phyloP scores from a whole-genome alignment of 768 basidiomycete species.

The Trametes gibbosa region DNA sequence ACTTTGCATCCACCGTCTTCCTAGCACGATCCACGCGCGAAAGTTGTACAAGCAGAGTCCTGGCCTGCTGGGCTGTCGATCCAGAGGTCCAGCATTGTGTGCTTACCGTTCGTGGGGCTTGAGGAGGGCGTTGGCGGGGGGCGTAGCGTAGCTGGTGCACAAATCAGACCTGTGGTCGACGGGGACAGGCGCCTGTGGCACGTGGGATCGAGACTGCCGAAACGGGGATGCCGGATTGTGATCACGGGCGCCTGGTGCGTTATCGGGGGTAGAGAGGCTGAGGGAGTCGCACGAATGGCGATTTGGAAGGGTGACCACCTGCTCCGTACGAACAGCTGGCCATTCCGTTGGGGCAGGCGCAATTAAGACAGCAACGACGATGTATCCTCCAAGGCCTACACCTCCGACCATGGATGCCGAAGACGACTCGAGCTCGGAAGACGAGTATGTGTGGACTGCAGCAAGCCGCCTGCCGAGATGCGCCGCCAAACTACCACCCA shows the following conservation, averaged over 20 bases:
- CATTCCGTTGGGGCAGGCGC: conserved; percentile 7
- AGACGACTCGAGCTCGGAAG: conserved; percentile 24
- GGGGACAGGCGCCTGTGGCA: conserved; percentile 3
- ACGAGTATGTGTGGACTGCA: conserved; percentile 28
- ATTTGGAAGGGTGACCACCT: conserved; percentile 11
- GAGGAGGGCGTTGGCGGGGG: conserved; percentile 40
- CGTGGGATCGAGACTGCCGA: conserved; percentile 8
- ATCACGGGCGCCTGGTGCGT: conserved; percentile 5
- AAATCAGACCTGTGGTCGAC: conserved; percentile 7
- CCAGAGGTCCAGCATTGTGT: conserved; percentile 22
- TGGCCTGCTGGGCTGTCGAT: conserved; percentile 10
- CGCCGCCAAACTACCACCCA: conserved; percentile 19
- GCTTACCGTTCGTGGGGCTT: conserved; percentile 55
- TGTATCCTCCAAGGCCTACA: conserved; percentile 10
- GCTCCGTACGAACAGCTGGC: neutral
- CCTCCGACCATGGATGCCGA: conserved; percentile 15
- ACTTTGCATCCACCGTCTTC: conserved; percentile 24
- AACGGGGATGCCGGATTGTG: neutral
- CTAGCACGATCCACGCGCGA: neutral
- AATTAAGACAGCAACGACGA: conserved; percentile 6
- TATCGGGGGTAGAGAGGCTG: conserved; percentile 1
- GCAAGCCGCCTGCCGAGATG: conserved; percentile 16
- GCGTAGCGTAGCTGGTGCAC: conserved; percentile 18
- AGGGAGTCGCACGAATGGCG: conserved; percentile 1
- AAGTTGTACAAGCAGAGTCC: conserved; percentile 20